A percentile compares a stretch with the other conserved stretches of the same genome.
Evolutionary conservation across 139 green algal species (phyloP).

Genomic region (Marvania coccoides): DNA sequence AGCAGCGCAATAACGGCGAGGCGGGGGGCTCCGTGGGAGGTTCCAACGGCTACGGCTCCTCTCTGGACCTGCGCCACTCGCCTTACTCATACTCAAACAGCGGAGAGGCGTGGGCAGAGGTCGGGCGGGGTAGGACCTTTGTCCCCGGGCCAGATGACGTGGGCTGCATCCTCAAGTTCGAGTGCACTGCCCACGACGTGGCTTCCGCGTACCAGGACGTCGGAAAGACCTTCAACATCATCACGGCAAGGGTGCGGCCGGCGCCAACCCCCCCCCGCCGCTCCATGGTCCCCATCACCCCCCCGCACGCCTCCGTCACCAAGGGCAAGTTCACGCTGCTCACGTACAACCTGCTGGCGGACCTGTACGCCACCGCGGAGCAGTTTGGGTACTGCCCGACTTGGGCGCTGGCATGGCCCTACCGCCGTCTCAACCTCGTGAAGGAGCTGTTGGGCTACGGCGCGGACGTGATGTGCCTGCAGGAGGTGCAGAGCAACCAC

Average conservation of each 20-base stretch:
- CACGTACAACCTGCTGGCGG: slow-evolving; percentile 95
- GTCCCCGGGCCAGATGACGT: slow-evolving; percentile 79
- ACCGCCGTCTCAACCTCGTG: slow-evolving; percentile 88
- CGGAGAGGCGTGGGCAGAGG: slow-evolving; percentile 73
- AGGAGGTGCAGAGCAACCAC: slow-evolving; percentile 94
- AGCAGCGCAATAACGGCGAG: slow-evolving; percentile 44
- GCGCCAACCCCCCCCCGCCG: slow-evolving; percentile 61
- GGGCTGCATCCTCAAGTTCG: slow-evolving; percentile 81
- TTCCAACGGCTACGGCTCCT: not conserved
- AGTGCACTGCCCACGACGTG: slow-evolving; percentile 42
- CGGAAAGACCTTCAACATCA: slow-evolving; percentile 40
- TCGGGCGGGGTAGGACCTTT: slow-evolving; percentile 59
- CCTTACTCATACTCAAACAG: slow-evolving; percentile 50
- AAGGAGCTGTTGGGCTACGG: slow-evolving; percentile 81
- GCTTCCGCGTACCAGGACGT: slow-evolving; percentile 11
- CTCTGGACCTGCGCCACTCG: not conserved
- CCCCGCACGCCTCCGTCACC: slow-evolving; percentile 9
- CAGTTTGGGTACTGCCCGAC: slow-evolving; percentile 75
- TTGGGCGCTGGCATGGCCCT: slow-evolving; percentile 90
- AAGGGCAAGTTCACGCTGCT: slow-evolving; percentile 83
- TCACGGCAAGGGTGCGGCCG: slow-evolving; percentile 71
- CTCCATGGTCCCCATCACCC: slow-evolving; percentile 61
- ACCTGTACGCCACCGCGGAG: slow-evolving; percentile 93
- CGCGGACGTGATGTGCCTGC: slow-evolving; percentile 94
- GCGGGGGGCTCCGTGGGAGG: not conserved